Conservation (phyloP, 2,329 filamentous ascomycete genomes). For the Aureobasidium vineae region DNA sequence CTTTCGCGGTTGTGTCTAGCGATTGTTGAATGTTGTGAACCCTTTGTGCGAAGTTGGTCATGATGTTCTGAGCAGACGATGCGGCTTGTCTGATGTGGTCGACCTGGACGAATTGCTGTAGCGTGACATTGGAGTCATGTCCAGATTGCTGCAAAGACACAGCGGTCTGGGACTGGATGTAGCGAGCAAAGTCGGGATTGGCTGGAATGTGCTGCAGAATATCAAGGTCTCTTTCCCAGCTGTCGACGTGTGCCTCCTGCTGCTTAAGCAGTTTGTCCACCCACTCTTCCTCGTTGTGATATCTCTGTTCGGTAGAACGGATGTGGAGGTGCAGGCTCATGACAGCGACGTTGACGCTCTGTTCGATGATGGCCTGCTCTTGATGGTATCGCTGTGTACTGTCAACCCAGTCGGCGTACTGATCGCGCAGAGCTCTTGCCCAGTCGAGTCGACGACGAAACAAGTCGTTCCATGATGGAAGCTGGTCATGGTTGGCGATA, state of each 20-base stretch:
- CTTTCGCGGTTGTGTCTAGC: slow-evolving; percentile 44
- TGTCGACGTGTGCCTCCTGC: slow-evolving; percentile 61
- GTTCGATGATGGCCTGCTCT: slow-evolving; percentile 73
- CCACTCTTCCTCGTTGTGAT: slow-evolving; percentile 69
- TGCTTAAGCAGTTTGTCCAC: slow-evolving; percentile 65
- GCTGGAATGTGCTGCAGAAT: slow-evolving; percentile 64
- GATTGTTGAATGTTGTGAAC: slow-evolving; percentile 45
- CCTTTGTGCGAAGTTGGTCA: slow-evolving; percentile 61
- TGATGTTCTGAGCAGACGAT: slow-evolving; percentile 61
- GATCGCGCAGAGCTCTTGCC: slow-evolving; percentile 68
- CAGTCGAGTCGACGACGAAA: slow-evolving; percentile 79
- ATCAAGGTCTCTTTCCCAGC: slow-evolving; percentile 67
- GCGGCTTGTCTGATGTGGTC: slow-evolving; percentile 72
- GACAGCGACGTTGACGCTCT: slow-evolving; percentile 79
- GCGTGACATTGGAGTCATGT: slow-evolving; percentile 49
- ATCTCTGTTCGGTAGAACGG: slow-evolving; percentile 68
- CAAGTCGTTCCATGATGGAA: slow-evolving; percentile 83
- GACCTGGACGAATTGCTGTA: slow-evolving; percentile 74
- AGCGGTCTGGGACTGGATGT: slow-evolving; percentile 35
- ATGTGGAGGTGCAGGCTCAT: slow-evolving; percentile 78
- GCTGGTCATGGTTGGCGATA: slow-evolving; percentile 72
- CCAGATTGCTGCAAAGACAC: slow-evolving; percentile 40
- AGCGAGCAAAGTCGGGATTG: slow-evolving; percentile 61
- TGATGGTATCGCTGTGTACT: slow-evolving; percentile 64
- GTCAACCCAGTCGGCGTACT: slow-evolving; percentile 64